These are phyloP conservation scores for Acacia confusa DNA, from an alignment of 306 rosid species.

Conservation along the genomic window DNA sequence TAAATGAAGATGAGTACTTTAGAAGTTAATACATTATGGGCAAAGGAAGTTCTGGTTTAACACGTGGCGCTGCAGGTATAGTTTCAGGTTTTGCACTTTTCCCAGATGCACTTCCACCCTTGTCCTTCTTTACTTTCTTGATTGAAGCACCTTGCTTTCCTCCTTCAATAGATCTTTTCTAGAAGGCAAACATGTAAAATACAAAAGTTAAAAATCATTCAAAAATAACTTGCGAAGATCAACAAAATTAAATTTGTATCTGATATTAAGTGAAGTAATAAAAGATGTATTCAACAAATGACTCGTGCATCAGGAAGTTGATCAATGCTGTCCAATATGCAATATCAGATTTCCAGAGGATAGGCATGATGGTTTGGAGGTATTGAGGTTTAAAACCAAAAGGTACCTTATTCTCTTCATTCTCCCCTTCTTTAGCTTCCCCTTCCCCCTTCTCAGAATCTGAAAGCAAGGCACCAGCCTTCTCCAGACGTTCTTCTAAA, in stretches of 20 bases:
- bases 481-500: conserved; percentile 83
- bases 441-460: conserved; percentile 93
- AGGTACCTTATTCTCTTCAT: conserved; percentile 80
- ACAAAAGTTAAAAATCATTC: conserved; percentile 12
- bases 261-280: neutral
- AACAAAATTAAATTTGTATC: neutral
- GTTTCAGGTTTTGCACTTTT: conserved; percentile 73
- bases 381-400: conserved; percentile 1
- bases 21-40: conserved; percentile 69
- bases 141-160: conserved; percentile 85
- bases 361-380: conserved; percentile 1
- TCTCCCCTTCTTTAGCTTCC: conserved; percentile 79
- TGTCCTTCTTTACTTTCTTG: conserved; percentile 90
- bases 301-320: neutral
- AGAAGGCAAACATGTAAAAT: conserved; percentile 33
- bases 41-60: conserved; percentile 87
- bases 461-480: conserved; percentile 67
- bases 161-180: conserved; percentile 85
- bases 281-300: neutral
- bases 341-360: neutral
- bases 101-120: conserved; percentile 68
- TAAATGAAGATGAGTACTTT: conserved; percentile 22
- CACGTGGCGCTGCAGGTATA: conserved; percentile 71
- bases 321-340: conserved; percentile 7
- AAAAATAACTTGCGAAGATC: neutral